Base-by-base conservation (phyloP, 495 filamentous ascomycete genomes). In the Aspergillus mulundensis region DNA sequence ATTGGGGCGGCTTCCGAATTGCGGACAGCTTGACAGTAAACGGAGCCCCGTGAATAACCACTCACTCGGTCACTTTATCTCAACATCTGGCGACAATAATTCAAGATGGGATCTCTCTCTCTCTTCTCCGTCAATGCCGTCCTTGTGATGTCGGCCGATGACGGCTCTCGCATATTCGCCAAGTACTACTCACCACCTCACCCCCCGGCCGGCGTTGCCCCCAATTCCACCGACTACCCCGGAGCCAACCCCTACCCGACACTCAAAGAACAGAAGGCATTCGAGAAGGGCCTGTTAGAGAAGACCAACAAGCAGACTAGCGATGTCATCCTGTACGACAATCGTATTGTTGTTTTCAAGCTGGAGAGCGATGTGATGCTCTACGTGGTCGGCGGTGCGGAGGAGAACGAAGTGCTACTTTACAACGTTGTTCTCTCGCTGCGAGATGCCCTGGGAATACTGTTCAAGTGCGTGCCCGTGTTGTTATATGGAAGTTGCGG, bases 301-400 rank as follows among this genome's bases (percentile, higher is more conserved):
- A 98, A 98, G 81, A 98, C 94, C 15, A 90, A 89, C 61, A 98
- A 98, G 78, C 89, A 92, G 65, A 89, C 84, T 21, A 89, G 87
- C 52, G 94, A 98, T 74, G 91, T 98, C 62, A 95, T 98, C 52
- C 83, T 97, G 46, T 97, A 95, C 76, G 94, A 97, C 72, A 90
- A 90, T 74, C 84, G 88, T 60, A 84, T 97, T 32, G 91, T 97
- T 30, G 89, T 97, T 30, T 99, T 95, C 80, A 97, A 97, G 83
- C 87, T 86, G 74, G 94, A 98, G 78, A 89, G 88, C 61, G 94
- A 99, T 72, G 90, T 99, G 24, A 95, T 95, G 85, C 80, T 98
- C 52, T 98, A 96, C 68, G 91, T 97, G 23, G 89, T 98, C 7
- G 91, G 91, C 23, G 85, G 89, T 43, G 81, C 86, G 8, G 91